Conservation (phyloP, 139 green algal genomes). For the Micractinium sp. region DNA sequence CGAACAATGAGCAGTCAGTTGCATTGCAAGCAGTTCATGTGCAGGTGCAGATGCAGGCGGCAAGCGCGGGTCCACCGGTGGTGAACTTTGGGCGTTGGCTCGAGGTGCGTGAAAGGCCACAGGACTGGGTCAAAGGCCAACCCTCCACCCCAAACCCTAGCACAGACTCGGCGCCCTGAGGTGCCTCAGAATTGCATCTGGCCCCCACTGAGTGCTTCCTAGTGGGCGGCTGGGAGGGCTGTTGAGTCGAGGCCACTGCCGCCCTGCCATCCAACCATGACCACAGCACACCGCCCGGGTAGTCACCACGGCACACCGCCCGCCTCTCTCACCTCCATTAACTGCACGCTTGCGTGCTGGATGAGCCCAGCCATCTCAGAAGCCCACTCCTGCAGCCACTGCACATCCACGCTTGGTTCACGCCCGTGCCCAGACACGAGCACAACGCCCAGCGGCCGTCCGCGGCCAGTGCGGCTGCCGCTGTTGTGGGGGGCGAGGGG, state of each 20-base stretch:
- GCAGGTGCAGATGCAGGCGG: background rate
- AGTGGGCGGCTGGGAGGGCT: background rate
- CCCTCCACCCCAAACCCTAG: too few relatives aligned
- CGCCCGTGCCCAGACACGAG: constrained; percentile 7
- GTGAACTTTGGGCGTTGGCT: background rate
- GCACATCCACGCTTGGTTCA: background rate
- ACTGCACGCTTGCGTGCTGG: constrained; percentile 14
- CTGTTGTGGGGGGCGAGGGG: background rate
- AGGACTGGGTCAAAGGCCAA: too few relatives aligned
- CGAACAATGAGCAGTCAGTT: too few relatives aligned
- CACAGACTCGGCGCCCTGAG: too few relatives aligned
- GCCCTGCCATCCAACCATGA: too few relatives aligned
- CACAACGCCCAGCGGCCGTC: constrained; percentile 14
- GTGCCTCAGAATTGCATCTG: too few relatives aligned
- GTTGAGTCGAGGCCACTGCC: background rate
- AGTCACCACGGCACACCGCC: background rate
- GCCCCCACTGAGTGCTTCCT: too few relatives aligned
- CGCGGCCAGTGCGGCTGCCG: background rate
- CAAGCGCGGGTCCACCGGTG: background rate
- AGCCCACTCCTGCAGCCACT: constrained; percentile 35
- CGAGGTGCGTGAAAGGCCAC: too few relatives aligned
- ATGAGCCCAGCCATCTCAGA: constrained; percentile 27
- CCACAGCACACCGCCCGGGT: background rate
- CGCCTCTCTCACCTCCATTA: constrained; percentile 31
- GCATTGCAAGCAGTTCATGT: background rate